phyloP scores from a whole-genome alignment of 1,139 yeast species.

The Hyphopichia burtonii region DNA sequence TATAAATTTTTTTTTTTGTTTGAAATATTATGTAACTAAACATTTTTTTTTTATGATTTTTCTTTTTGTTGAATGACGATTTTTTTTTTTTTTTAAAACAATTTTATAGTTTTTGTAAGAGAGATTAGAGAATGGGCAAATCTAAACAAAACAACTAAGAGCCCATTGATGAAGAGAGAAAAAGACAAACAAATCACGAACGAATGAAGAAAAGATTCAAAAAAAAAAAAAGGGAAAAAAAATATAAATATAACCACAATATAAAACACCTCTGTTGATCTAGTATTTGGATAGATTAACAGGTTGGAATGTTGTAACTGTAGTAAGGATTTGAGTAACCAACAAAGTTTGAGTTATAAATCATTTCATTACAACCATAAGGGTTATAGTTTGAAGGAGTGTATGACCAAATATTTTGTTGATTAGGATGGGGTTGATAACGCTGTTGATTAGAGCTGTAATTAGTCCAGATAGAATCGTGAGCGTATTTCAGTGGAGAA shows the following conservation, averaged over 20 bases:
- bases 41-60: no score
- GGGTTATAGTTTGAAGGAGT: conserved; percentile 10
- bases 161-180: neutral
- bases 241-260: no score
- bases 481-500: conserved; percentile 23
- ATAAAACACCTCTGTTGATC: no score
- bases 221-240: neutral
- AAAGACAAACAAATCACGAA: neutral
- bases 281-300: no score
- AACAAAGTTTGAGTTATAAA: conserved; percentile 15
- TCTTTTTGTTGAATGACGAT: no score
- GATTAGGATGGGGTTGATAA: conserved; percentile 3
- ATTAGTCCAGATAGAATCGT: conserved; percentile 26
- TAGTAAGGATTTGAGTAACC: conserved; percentile 44
- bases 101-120: no score
- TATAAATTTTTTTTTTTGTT: no score
- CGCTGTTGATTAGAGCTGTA: conserved; percentile 5
- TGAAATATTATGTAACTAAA: no score
- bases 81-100: no score
- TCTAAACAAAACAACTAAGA: neutral
- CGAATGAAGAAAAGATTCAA: neutral
- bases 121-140: neutral
- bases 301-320: conserved; percentile 30
- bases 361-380: neutral
- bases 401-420: conserved; percentile 14